Conservation (phyloP, 805 yeast genomes). For the Maudiozyma pseudohumilis region DNA sequence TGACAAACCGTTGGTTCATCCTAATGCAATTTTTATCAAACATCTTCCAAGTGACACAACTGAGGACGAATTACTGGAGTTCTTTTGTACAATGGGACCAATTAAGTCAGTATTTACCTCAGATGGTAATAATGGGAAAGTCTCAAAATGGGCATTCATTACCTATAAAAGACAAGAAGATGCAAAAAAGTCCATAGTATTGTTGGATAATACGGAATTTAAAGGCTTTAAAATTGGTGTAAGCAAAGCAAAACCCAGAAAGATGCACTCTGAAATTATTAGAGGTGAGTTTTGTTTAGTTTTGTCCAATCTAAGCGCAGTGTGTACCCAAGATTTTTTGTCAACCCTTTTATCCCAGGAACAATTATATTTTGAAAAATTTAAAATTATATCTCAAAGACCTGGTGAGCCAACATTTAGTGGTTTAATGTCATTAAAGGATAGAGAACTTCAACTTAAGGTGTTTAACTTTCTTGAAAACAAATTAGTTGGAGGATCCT, state of each 20-base stretch:
- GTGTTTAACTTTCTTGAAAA: constrained; percentile 16
- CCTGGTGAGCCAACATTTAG: constrained; percentile 13
- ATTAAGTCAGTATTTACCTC: constrained; percentile 29
- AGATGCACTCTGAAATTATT: constrained; percentile 6
- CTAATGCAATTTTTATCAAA: constrained; percentile 29
- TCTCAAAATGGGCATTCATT: constrained; percentile 32
- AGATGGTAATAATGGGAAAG: constrained; percentile 14
- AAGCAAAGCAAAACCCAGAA: constrained; percentile 15
- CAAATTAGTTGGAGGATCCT: constrained; percentile 23
- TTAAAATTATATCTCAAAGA: constrained; percentile 4
- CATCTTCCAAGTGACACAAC: constrained; percentile 27
- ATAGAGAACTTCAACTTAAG: constrained; percentile 15
- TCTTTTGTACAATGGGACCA: constrained; percentile 27
- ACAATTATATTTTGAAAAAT: constrained; percentile 5
- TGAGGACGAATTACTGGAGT: constrained; percentile 23
- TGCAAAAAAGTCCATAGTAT: constrained; percentile 30
- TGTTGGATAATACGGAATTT: constrained; percentile 23
- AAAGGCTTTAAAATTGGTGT: constrained; percentile 22
- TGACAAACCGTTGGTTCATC: constrained; percentile 15
- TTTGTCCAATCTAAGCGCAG: constrained; percentile 20
- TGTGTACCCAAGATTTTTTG: constrained; percentile 24
- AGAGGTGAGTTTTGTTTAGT: constrained; percentile 8
- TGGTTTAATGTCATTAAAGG: constrained; percentile 19
- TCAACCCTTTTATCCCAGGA: constrained; percentile 19
- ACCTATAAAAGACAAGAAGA: constrained; percentile 32